Evolutionary conservation across 352 stramenopile species (phyloP).

Genomic region (Phytophthora cryptogea): DNA sequence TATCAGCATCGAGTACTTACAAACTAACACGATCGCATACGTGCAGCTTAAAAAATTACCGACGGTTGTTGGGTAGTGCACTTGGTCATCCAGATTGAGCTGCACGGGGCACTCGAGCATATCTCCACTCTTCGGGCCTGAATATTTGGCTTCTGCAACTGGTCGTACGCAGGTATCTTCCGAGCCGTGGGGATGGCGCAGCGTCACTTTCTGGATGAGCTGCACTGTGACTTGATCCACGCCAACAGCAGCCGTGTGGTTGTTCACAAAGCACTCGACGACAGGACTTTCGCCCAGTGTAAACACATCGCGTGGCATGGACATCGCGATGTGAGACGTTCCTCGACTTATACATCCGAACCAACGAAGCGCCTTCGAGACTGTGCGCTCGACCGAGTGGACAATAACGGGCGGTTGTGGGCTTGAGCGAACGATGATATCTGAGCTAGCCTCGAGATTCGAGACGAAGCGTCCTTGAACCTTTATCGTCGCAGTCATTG

Average conservation of each 20-base stretch:
- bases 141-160: conserved; percentile 58
- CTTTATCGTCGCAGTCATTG: conserved; percentile 66
- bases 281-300: conserved; percentile 57
- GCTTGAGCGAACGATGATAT: conserved; percentile 50
- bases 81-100: conserved; percentile 53
- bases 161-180: conserved; percentile 46
- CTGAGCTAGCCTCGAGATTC: conserved; percentile 63
- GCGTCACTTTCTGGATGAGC: conserved; percentile 64
- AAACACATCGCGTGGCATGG: conserved; percentile 70
- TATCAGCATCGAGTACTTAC: conserved; percentile 46
- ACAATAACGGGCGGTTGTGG: conserved; percentile 17
- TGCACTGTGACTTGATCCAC: conserved; percentile 57
- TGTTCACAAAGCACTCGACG: conserved; percentile 76
- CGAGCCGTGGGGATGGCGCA: conserved; percentile 43
- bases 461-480: conserved; percentile 73
- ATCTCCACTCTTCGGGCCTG: conserved; percentile 49
- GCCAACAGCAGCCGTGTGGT: conserved; percentile 58
- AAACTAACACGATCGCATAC: conserved; percentile 68
- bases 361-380: conserved; percentile 65
- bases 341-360: conserved; percentile 60
- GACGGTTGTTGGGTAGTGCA: conserved; percentile 57
- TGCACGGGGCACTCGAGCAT: conserved; percentile 67
- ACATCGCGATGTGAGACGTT: conserved; percentile 62
- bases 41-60: conserved; percentile 62
- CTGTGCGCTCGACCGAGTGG: conserved; percentile 56